phyloP scores from a whole-genome alignment of 805 yeast species.

The Hermanozyma aechmeae region DNA sequence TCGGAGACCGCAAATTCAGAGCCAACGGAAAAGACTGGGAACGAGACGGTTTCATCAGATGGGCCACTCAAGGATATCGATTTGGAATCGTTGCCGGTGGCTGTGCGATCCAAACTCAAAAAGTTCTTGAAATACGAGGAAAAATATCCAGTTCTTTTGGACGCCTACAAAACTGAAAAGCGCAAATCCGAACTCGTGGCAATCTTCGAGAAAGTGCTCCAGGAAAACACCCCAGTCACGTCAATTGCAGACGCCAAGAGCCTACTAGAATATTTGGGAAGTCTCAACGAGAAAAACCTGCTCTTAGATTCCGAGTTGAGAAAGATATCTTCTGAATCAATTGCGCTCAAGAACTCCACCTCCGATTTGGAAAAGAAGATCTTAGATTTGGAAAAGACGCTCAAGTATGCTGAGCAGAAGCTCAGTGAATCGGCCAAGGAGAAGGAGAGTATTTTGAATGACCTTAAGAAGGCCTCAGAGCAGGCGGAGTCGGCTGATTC shows the following conservation, averaged over 20 bases:
- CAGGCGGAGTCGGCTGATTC: conserved; percentile 1
- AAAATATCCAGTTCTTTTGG: conserved; percentile 75
- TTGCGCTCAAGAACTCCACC: conserved; percentile 15
- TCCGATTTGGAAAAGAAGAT: conserved; percentile 4
- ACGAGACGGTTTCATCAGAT: conserved; percentile 1
- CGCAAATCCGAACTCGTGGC: conserved; percentile 49
- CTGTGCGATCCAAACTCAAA: conserved; percentile 50
- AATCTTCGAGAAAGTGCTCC: conserved; percentile 57
- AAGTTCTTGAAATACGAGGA: conserved; percentile 84
- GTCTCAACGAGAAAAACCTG: conserved; percentile 49
- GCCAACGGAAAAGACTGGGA: conserved; percentile 1
- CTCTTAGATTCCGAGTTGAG: conserved; percentile 61
- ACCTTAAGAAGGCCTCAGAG: conserved; percentile 3
- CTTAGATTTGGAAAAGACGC: conserved; percentile 6
- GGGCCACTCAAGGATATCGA: conserved; percentile 13
- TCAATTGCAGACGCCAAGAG: conserved; percentile 64
- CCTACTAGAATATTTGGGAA: conserved; percentile 59
- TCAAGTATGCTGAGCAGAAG: conserved; percentile 9
- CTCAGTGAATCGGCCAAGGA: conserved; percentile 2
- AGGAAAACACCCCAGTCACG: conserved; percentile 75
- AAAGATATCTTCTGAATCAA: no score
- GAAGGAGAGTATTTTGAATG: conserved; percentile 1
- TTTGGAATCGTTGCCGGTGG: conserved; percentile 43
- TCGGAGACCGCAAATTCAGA: conserved; percentile 3
- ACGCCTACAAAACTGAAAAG: conserved; percentile 81